These are phyloP conservation scores for Aspergillus udagawae DNA, from an alignment of 2,329 filamentous ascomycete genomes.

Conservation along the genomic window DNA sequence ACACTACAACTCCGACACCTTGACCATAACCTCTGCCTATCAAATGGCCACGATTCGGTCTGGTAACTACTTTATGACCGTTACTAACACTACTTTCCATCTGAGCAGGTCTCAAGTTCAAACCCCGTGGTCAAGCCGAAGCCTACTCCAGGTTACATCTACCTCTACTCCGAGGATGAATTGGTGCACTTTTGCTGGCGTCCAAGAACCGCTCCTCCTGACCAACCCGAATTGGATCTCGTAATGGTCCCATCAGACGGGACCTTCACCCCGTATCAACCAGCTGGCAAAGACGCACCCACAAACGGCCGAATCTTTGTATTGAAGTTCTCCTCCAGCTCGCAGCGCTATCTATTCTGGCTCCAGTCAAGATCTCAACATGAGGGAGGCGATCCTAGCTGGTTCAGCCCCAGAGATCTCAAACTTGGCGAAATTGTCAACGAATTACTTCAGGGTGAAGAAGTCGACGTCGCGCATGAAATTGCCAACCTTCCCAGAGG, in stretches of 20 bases:
- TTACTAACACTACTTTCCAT: conserved; percentile 7
- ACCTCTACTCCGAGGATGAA: conserved; percentile 90
- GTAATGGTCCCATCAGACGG: conserved; percentile 91
- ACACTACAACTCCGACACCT: neutral
- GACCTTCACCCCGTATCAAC: conserved; percentile 77
- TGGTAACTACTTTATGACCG: neutral
- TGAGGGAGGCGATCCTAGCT: conserved; percentile 64
- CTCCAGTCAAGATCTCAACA: conserved; percentile 86
- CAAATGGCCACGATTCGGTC: neutral
- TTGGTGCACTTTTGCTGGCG: conserved; percentile 98
- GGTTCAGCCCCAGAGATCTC: conserved; percentile 79
- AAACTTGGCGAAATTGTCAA: conserved; percentile 88
- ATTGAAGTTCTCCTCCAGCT: conserved; percentile 90
- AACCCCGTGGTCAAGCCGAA: conserved; percentile 70
- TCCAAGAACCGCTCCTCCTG: conserved; percentile 65
- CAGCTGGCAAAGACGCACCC: conserved; percentile 58
- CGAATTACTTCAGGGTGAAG: conserved; percentile 78
- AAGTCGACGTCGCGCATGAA: conserved; percentile 73
- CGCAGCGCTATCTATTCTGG: conserved; percentile 92
- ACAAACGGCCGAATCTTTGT: conserved; percentile 86
- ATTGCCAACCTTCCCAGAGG: conserved; percentile 59
- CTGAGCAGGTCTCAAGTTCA: conserved; percentile 47
- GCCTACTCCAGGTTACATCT: conserved; percentile 77
- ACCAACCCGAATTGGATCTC: conserved; percentile 77
- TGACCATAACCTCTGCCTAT: neutral